A percentile compares a stretch with the other conserved stretches of the same genome.
Evolutionary conservation across 371 early-diverging fungal species (phyloP).

Genomic region (Mucor ambiguus): DNA sequence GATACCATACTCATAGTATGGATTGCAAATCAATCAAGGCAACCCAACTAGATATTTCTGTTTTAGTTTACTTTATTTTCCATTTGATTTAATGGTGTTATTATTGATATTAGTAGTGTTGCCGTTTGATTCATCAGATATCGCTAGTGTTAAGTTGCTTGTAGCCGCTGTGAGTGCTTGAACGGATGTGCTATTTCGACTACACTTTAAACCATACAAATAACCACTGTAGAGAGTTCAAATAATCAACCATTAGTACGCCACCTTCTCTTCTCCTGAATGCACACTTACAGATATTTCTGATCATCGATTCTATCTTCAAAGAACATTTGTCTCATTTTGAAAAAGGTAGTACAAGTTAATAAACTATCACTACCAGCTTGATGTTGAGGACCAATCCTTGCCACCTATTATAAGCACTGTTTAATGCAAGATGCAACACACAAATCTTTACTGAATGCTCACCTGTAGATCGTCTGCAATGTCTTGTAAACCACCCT

Average conservation of each 20-base stretch:
- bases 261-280: not conserved
- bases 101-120: conserved; percentile 5
- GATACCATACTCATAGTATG: no score
- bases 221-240: conserved; percentile 43
- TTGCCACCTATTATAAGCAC: conserved; percentile 60
- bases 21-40: not conserved
- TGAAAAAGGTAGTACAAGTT: conserved; percentile 96
- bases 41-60: not conserved
- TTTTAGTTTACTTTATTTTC: conserved; percentile 16
- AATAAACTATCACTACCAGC: conserved; percentile 99
- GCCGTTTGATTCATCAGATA: conserved; percentile 16
- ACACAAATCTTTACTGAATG: not conserved
- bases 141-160: conserved; percentile 31
- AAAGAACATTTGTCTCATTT: conserved; percentile 94
- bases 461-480: conserved; percentile 94
- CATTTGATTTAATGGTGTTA: conserved; percentile 20
- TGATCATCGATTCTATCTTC: conserved; percentile 93
- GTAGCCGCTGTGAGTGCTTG: conserved; percentile 37
- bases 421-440: conserved; percentile 1
- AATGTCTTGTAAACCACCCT: conserved; percentile 99
- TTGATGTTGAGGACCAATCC: conserved; percentile 99
- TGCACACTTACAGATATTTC: conserved; percentile 74
- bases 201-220: conserved; percentile 60
- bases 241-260: not conserved
- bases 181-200: conserved; percentile 29